These are phyloP conservation scores for Fraxinus xanthoxyloides DNA, from an alignment of 305 asterid genomes.

Conservation along the genomic window DNA sequence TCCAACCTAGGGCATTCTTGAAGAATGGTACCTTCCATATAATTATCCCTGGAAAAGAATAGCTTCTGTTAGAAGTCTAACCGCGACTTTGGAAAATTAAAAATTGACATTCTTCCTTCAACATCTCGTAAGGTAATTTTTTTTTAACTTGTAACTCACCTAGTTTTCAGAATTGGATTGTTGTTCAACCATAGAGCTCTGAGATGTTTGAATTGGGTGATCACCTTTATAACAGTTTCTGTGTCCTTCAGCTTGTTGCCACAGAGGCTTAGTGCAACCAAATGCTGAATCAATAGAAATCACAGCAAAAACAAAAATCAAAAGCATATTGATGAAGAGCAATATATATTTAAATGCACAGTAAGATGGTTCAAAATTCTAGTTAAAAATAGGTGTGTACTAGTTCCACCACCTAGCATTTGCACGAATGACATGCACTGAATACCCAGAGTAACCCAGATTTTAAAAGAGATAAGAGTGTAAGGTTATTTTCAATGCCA, in stretches of 20 bases:
- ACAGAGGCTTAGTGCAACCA: slow-evolving; percentile 78
- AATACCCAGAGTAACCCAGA: slow-evolving; percentile 2
- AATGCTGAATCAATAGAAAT: slow-evolving; percentile 45
- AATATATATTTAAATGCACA: slow-evolving; percentile 6
- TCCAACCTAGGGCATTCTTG: slow-evolving; percentile 60
- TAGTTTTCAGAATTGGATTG: slow-evolving; percentile 56
- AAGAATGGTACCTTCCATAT: slow-evolving; percentile 52
- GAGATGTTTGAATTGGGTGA: slow-evolving; percentile 62
- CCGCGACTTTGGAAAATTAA: slow-evolving; percentile 8
- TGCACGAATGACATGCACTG: not conserved
- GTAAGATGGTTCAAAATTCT: not conserved
- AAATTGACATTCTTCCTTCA: slow-evolving; percentile 15
- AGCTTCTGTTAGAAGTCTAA: slow-evolving; percentile 21
- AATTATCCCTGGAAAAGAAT: slow-evolving; percentile 41
- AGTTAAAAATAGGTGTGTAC: not conserved
- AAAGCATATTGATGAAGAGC: slow-evolving; percentile 14
- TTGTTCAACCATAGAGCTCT: slow-evolving; percentile 87
- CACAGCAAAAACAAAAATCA: slow-evolving; percentile 9
- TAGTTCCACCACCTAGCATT: not conserved
- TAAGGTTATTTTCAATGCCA: not conserved
- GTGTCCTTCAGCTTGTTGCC: slow-evolving; percentile 66
- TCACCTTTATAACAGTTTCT: slow-evolving; percentile 51
- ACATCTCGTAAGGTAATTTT: not conserved
- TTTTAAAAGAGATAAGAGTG: not conserved
- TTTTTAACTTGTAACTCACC: slow-evolving; percentile 43